A percentile compares a stretch with the other conserved stretches of the same genome.
phyloP scores from a whole-genome alignment of 441 rosid species.

The Croton laevigatus region DNA sequence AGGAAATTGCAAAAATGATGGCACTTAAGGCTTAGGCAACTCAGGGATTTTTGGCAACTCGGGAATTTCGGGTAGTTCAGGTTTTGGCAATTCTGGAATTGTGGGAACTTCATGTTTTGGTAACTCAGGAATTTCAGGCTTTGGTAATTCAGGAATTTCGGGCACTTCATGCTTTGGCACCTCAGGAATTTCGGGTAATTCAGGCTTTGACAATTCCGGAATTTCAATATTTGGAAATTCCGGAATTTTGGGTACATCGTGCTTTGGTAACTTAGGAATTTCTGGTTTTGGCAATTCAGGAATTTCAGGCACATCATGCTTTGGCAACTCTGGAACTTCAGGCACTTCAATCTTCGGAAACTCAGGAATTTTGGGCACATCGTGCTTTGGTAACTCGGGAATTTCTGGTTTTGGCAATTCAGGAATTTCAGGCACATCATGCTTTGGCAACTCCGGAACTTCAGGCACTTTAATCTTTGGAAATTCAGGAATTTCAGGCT shows the following conservation, averaged over 20 bases:
- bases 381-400: slow-evolving; percentile 1
- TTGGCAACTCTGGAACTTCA: slow-evolving; percentile 25
- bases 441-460: slow-evolving; percentile 30
- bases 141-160: slow-evolving; percentile 10
- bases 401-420: slow-evolving; percentile 4
- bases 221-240: slow-evolving; percentile 19
- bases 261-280: neutral
- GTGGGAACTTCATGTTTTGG: slow-evolving; percentile 13
- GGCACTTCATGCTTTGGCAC: slow-evolving; percentile 12
- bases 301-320: slow-evolving; percentile 14
- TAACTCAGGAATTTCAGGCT: slow-evolving; percentile 10
- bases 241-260: slow-evolving; percentile 17
- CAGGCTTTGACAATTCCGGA: slow-evolving; percentile 30
- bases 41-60: slow-evolving; percentile 13
- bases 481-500: slow-evolving; percentile 18
- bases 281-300: slow-evolving; percentile 11
- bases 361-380: slow-evolving; percentile 19
- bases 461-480: slow-evolving; percentile 15
- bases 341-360: slow-evolving; percentile 15
- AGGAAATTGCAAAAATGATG: neutral
- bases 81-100: slow-evolving; percentile 21
- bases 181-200: slow-evolving; percentile 8
- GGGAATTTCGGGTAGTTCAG: slow-evolving; percentile 3
- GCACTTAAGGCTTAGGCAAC: slow-evolving; percentile 23
- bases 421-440: slow-evolving; percentile 3